These are phyloP conservation scores for Knoxia roxburghii DNA, from an alignment of 257 asterid genomes.

Conservation along the genomic window DNA sequence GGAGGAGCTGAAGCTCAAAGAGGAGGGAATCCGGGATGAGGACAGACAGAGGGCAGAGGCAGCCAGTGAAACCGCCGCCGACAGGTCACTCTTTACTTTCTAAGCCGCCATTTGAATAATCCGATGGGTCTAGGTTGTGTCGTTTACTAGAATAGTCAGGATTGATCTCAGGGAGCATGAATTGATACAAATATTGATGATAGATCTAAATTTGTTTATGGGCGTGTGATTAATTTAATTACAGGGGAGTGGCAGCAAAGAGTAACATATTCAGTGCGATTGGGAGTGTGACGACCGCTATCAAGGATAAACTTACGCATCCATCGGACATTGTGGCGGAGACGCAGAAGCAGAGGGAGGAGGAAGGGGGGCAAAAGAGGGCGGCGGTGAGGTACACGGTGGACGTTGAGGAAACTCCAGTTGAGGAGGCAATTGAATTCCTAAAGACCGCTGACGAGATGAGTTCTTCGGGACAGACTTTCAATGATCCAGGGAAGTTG, in stretches of 20 bases:
- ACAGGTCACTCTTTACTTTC: not conserved
- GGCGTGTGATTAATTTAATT: too few species aligned
- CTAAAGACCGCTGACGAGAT: slow-evolving; percentile 42
- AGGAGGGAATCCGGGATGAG: slow-evolving; percentile 25
- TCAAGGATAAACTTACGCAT: slow-evolving; percentile 43
- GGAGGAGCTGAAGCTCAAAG: slow-evolving; percentile 48
- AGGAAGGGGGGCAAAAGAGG: slow-evolving; percentile 26
- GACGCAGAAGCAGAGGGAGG: not conserved
- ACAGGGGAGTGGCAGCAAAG: slow-evolving; percentile 20
- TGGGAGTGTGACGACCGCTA: slow-evolving; percentile 37
- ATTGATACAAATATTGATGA: too few species aligned
- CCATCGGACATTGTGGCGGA: slow-evolving; percentile 22
- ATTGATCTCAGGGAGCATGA: too few species aligned
- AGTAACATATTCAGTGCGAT: slow-evolving; percentile 33
- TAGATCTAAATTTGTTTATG: too few species aligned
- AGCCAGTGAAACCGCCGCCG: slow-evolving; percentile 16
- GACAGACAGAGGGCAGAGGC: slow-evolving; percentile 21
- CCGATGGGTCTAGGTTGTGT: not conserved
- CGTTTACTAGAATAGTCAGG: too few species aligned
- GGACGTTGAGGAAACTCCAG: slow-evolving; percentile 32
- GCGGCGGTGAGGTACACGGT: slow-evolving; percentile 17
- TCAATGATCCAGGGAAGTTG: slow-evolving; percentile 47
- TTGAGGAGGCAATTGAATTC: slow-evolving; percentile 24
- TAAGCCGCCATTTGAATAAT: not conserved
- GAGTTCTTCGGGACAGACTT: slow-evolving; percentile 39